phyloP scores from a whole-genome alignment of 2,329 filamentous ascomycete genomes.

The Stromatinia cepivora region DNA sequence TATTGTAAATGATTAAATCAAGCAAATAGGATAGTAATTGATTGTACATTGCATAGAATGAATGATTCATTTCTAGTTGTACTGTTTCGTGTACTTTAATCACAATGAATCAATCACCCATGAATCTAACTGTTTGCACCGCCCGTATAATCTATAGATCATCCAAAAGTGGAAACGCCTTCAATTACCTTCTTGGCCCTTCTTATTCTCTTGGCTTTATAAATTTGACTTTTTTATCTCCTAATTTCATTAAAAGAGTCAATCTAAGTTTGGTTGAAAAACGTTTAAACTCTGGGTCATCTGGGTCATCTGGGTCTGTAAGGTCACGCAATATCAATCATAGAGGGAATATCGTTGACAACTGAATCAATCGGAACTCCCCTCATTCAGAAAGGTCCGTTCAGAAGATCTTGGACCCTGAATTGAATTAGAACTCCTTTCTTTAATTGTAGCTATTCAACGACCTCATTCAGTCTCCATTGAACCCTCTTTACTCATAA shows the following conservation, averaged over 20 bases:
- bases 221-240: neutral
- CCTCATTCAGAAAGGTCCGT: too few species aligned
- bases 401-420: too few species aligned
- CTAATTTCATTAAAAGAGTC: neutral
- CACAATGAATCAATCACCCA: too few species aligned
- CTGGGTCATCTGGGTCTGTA: too few species aligned
- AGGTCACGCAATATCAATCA: too few species aligned
- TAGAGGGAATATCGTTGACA: too few species aligned
- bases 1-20: neutral
- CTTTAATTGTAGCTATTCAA: neutral
- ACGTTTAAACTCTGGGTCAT: neutral
- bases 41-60: neutral
- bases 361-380: neutral
- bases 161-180: slow-evolving; percentile 9
- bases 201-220: neutral
- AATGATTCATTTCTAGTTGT: neutral
- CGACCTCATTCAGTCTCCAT: neutral
- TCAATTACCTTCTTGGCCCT: neutral
- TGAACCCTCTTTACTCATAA: neutral
- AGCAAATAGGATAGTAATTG: neutral
- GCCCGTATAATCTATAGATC: neutral
- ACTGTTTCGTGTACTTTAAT: too few species aligned
- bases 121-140: neutral
- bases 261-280: neutral
- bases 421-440: neutral